Evolutionary conservation across 108 stramenopile genomes (phyloP), one percentile per base, ranked within the genome.

Genomic region (Cyclotella kingstonii): DNA sequence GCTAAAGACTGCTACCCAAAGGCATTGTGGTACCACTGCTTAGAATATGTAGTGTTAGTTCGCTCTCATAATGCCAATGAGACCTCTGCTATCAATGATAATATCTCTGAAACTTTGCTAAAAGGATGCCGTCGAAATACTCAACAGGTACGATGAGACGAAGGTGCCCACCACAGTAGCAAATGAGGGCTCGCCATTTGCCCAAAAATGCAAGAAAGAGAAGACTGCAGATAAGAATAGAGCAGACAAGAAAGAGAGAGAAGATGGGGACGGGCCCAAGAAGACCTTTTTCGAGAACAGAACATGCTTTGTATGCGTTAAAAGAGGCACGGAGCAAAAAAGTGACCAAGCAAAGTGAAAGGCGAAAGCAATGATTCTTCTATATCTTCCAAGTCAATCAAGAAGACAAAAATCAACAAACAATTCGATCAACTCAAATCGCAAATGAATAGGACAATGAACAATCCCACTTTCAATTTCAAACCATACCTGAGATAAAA

Each of bases 121-220:
- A n/a, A n/a, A n/a, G n/a, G 45, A 46, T 5, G 45, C 45, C 18
- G 34, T 59, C 12, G 57, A 23, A 25, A 28, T 59, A 4, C 41
- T 59, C 41, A 59, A 59, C 25, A 59, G 43, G 41, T 59, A 59
- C 27, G 40, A 59, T 22, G 57, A 59, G 19, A 46, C 71, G 76
- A 29, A 60, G 42, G 11, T 58, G 66, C 0, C 35, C 11, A 11
- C 11, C 9, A 9, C 6, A 18, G 14, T 15, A n/a, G 23, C 40
- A 4, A 43, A 22, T 25, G 57, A 59, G 42, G 57, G 57, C 26
- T 25, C 57, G 9, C 41, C 57, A 14, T 59, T 59, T 3, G 42
- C 57, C 9, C 57, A 59, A 28, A 59, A 59, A 43, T 40, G 57
- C 22, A 42, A 59, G 25, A 59, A 59, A 29, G 41, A 18, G 0